Conservation (phyloP, 1,284 basidiomycete species). For the Pseudozyma hubeiensis region DNA sequence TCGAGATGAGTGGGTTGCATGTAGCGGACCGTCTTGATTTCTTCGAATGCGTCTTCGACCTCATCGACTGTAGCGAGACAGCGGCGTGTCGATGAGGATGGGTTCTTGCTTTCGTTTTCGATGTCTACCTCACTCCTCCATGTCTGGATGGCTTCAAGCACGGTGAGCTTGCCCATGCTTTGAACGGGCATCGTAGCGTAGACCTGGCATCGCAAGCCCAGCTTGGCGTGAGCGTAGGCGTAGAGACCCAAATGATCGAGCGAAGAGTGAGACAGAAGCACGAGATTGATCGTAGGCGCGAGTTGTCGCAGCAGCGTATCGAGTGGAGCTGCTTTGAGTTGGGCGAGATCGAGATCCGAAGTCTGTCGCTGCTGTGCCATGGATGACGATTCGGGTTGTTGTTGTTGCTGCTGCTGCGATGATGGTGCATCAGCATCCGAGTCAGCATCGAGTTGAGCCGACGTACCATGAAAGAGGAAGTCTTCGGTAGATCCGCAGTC, state of each 20-base stretch:
- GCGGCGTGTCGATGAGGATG: slow-evolving; percentile 9
- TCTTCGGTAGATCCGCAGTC: slow-evolving; percentile 79
- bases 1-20: slow-evolving; percentile 95
- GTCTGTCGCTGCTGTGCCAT: slow-evolving; percentile 47
- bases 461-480: slow-evolving; percentile 48
- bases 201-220: slow-evolving; percentile 89
- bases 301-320: slow-evolving; percentile 56
- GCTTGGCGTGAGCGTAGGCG: slow-evolving; percentile 86
- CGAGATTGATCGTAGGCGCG: slow-evolving; percentile 82
- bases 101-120: slow-evolving; percentile 14
- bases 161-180: slow-evolving; percentile 90
- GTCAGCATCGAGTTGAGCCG: slow-evolving; percentile 2
- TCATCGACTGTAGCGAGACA: slow-evolving; percentile 82
- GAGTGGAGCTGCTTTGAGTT: slow-evolving; percentile 41
- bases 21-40: slow-evolving; percentile 89
- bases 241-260: slow-evolving; percentile 88
- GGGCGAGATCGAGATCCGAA: slow-evolving; percentile 27
- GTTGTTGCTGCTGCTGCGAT: not conserved
- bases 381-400: slow-evolving; percentile 32
- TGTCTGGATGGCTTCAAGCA: slow-evolving; percentile 57
- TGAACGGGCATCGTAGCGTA: slow-evolving; percentile 96
- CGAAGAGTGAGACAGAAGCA: slow-evolving; percentile 92
- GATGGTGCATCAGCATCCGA: slow-evolving; percentile 1
- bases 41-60: slow-evolving; percentile 93
- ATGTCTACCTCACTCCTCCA: slow-evolving; percentile 64